Evolutionary conservation across 2,329 filamentous ascomycete species (phyloP).

Genomic region (Epichloe sp.): DNA sequence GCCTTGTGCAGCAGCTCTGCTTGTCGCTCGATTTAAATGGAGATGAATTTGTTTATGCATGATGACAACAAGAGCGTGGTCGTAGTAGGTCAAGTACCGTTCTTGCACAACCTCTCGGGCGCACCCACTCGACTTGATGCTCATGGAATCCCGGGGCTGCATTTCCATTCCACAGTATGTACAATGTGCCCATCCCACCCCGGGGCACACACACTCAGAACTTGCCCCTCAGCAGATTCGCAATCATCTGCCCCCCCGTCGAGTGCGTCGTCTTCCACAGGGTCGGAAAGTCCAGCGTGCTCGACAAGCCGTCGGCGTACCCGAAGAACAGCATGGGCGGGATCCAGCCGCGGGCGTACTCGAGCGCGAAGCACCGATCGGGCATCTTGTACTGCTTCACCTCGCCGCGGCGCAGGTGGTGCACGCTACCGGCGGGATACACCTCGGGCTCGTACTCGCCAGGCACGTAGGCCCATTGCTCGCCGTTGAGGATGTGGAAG

Average conservation of each 20-base stretch:
- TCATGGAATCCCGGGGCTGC: too few relatives aligned
- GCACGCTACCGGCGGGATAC: constrained; percentile 55
- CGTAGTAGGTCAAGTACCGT: too few relatives aligned
- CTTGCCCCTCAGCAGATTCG: constrained; percentile 59
- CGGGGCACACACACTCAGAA: constrained; percentile 31
- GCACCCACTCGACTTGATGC: too few relatives aligned
- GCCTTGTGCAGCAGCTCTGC: too few relatives aligned
- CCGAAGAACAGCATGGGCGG: constrained; percentile 87
- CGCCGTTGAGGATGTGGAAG: constrained; percentile 77
- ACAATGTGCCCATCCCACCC: too few relatives aligned
- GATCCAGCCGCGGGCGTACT: constrained; percentile 82
- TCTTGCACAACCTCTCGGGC: too few relatives aligned
- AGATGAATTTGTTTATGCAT: too few relatives aligned
- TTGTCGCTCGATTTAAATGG: too few relatives aligned
- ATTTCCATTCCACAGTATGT: too few relatives aligned
- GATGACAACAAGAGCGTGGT: too few relatives aligned
- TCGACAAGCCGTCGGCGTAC: constrained; percentile 66
- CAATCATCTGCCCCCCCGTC: constrained; percentile 64
- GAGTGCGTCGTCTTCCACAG: constrained; percentile 65
- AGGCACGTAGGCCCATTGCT: constrained; percentile 61
- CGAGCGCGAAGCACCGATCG: constrained; percentile 62
- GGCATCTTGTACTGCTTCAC: constrained; percentile 81
- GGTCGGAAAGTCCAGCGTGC: constrained; percentile 75
- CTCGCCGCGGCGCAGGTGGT: constrained; percentile 57
- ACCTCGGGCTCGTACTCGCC: constrained; percentile 55